Conservation (phyloP, 2,329 filamentous ascomycete species). For the Didymella arachidicola region DNA sequence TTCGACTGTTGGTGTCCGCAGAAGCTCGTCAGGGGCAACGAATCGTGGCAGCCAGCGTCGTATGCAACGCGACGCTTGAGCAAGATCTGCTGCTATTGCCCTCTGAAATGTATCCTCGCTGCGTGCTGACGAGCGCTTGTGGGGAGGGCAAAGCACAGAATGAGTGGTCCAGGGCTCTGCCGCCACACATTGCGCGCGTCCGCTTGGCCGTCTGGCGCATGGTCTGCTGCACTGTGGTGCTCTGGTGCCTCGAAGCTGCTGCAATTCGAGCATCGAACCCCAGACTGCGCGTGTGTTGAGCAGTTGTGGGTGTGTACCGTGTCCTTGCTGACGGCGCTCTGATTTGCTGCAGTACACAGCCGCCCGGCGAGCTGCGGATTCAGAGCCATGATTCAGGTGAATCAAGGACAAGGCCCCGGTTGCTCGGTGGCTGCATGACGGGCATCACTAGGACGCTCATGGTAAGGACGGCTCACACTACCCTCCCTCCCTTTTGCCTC, state of each 20-base stretch:
- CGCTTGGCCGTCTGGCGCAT: conserved; percentile 18
- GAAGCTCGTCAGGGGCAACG: conserved; percentile 20
- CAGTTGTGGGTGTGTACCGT: conserved; percentile 35
- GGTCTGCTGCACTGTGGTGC: conserved; percentile 21
- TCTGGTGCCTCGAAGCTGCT: conserved; percentile 39
- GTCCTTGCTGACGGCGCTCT: conserved; percentile 24
- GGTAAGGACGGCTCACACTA: conserved; percentile 31
- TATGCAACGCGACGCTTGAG: conserved; percentile 30
- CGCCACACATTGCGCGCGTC: conserved; percentile 28
- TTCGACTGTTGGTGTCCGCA: conserved; percentile 24
- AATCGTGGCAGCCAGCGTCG: conserved; percentile 21
- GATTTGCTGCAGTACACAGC: conserved; percentile 33
- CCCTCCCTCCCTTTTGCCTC: conserved; percentile 36
- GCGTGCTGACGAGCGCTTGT: conserved; percentile 35
- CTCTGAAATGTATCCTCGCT: conserved; percentile 30
- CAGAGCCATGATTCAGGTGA: conserved; percentile 36
- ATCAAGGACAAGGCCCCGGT: conserved; percentile 34
- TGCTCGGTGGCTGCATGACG: conserved; percentile 34
- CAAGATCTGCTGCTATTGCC: conserved; percentile 24
- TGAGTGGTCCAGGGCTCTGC: conserved; percentile 20
- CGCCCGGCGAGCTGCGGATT: conserved; percentile 36
- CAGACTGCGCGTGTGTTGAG: conserved; percentile 29
- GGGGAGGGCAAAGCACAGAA: conserved; percentile 22
- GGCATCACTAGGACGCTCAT: conserved; percentile 24
- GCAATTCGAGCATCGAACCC: conserved; percentile 41